Base-by-base conservation (phyloP, 2,329 filamentous ascomycete species). In the Raffaelea albimanens region DNA sequence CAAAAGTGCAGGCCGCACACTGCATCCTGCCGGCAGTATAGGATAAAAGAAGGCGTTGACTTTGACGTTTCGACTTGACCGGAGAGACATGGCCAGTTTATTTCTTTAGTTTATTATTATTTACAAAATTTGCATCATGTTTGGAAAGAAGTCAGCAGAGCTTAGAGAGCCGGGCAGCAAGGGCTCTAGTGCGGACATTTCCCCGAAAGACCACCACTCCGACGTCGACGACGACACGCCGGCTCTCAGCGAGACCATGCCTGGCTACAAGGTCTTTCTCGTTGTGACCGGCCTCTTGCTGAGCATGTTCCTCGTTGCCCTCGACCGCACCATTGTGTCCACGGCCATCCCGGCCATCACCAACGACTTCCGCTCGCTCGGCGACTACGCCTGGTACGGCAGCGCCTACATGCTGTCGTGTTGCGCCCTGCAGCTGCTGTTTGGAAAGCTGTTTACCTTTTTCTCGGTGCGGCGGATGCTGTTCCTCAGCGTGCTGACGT, bases 181-280 rank as follows among this genome's bases (percentile, higher is more conserved):
- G n/a, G n/a, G n/a, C n/a, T n/a, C n/a, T n/a, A n/a, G n/a, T n/a
- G n/a, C n/a, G n/a, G n/a, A n/a, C n/a, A n/a, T n/a, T n/a, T n/a
- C n/a, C n/a, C n/a, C n/a, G n/a, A n/a, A n/a, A n/a, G n/a, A n/a
- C n/a, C n/a, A n/a, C n/a, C 10, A 8, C 5, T 22, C 18, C 29
- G 39, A 16, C 20, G 25, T 38, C 23, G n/a, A 43, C 18, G 34
- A 38, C 5, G 34, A 38, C 7, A 8, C 34, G 7, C 13, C 13
- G 5, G 34, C 34, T 16, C 14, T 38, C 8, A 38, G 14, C 34
- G 34, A 38, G 34, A 38, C 18, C 8, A 38, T 38, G 34, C 14
- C 13, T 16, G 34, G 34, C 34, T 38, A 16, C 8, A 16, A 7
- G 7, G 0, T 83, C 83, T 18, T 71, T 73, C 50, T 78, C 76